Conservation (phyloP, 306 rosid species). For the Lagenaria siceraria region DNA sequence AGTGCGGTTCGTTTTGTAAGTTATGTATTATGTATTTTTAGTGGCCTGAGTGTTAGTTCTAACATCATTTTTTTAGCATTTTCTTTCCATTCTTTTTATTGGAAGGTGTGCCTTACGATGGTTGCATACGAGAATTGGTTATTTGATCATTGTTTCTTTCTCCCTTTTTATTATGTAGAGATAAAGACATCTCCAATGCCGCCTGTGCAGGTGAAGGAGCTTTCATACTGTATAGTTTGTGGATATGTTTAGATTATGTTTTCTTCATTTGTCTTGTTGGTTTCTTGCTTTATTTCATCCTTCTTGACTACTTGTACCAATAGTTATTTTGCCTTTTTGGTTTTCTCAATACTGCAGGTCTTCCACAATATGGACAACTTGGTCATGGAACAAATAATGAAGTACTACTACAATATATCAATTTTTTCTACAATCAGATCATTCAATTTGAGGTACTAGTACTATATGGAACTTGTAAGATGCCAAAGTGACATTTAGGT, state of each 20-base stretch:
- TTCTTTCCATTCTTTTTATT: too few species aligned
- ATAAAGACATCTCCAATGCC: slow-evolving; percentile 60
- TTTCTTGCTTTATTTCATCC: background rate
- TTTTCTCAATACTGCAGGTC: slow-evolving; percentile 74
- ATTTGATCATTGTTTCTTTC: background rate
- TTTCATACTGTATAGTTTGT: slow-evolving; percentile 83
- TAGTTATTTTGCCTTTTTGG: slow-evolving; percentile 5
- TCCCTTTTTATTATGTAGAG: slow-evolving; percentile 36
- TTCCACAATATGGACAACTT: slow-evolving; percentile 92
- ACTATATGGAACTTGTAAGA: too few species aligned
- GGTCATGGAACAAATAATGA: slow-evolving; percentile 98
- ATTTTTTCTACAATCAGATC: too few species aligned
- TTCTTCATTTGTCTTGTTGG: slow-evolving; percentile 1
- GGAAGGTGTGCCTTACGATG: background rate
- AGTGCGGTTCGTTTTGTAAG: background rate
- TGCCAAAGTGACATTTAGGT: too few species aligned
- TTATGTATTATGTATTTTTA: background rate
- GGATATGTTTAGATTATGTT: slow-evolving; percentile 12
- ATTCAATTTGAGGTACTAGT: too few species aligned
- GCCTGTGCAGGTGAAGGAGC: slow-evolving; percentile 94
- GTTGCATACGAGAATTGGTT: background rate
- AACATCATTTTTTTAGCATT: background rate
- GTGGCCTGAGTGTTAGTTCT: background rate
- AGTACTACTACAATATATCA: slow-evolving; percentile 47
- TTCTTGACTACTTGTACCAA: background rate